Evolutionary conservation across 768 basidiomycete genomes (phyloP).

Genomic region (Tricholoma furcatifolium): DNA sequence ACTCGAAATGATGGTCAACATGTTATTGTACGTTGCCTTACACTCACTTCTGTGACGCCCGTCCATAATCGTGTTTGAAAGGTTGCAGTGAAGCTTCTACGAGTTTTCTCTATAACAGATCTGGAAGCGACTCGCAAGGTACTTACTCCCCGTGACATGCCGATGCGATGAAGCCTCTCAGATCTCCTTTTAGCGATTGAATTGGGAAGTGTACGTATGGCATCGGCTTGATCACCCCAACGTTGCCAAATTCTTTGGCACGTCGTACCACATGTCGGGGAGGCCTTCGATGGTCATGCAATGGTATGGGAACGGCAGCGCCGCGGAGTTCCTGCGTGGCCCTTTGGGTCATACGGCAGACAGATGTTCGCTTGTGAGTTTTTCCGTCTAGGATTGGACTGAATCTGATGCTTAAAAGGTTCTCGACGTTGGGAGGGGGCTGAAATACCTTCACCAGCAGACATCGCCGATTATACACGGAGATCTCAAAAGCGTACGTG

Average conservation of each 20-base stretch:
- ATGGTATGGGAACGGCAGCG: conserved; percentile 50
- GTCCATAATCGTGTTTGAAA: conserved; percentile 13
- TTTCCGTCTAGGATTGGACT: not conserved
- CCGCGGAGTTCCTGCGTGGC: conserved; percentile 38
- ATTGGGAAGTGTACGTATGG: conserved; percentile 47
- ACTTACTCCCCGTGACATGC: too few species aligned
- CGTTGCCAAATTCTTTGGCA: conserved; percentile 48
- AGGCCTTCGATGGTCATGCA: conserved; percentile 40
- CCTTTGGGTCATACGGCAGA: conserved; percentile 6
- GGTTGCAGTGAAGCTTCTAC: conserved; percentile 50
- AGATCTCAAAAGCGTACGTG: conserved; percentile 27
- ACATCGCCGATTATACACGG: conserved; percentile 33
- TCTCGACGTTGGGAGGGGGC: conserved; percentile 40
- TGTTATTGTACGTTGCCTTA: conserved; percentile 4
- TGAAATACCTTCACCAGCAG: conserved; percentile 41
- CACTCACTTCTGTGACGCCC: not conserved
- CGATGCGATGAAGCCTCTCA: not conserved
- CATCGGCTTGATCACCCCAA: conserved; percentile 46
- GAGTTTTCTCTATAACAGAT: conserved; percentile 29
- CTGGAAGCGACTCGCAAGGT: conserved; percentile 37
- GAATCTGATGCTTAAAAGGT: conserved; percentile 25
- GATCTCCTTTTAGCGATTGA: conserved; percentile 33
- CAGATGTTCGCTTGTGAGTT: not conserved
- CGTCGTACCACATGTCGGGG: conserved; percentile 36
- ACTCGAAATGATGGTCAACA: conserved; percentile 10